Evolutionary conservation across 2,329 filamentous ascomycete genomes (phyloP), one percentile per base, ranked within the genome.

Genomic region (Cadophora malorum): DNA sequence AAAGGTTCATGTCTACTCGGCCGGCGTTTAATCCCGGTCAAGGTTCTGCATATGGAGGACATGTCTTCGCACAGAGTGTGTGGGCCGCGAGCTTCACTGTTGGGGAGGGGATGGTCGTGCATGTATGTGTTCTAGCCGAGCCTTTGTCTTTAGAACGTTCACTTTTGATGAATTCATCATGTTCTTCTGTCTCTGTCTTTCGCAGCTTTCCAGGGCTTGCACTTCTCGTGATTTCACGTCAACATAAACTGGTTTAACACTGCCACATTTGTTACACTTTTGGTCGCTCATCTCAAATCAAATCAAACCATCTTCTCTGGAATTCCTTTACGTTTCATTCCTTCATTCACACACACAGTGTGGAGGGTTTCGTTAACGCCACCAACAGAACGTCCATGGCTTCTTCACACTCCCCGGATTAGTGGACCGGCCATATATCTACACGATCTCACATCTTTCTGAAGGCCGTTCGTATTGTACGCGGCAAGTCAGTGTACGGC

Each of bases 391-490:
- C 9, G 84, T 88, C 25, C 83, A 87, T 72, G 86, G 85, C 9
- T 85, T 82, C 72, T 88, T 88, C 73, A 84, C 84, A 2, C 80
- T 82, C 25, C 78, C 79, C 0, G 86, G 83, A 5, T 74, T 79
- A 4, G 67, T 74, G 1, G 83, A 86, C 68, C 81, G 85, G 1
- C 85, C 86, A 1, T 87, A 85, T 71, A 75, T 88, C 63, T 86
- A 86, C 74, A 79, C 81, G 28, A 83, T 86, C 2, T 79, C 80
- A 2, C 76, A 79, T 4, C 70, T 86, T 2, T 78, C 81, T 28
- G 78, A 81, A 2, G 83, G 83, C 12, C 80, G 82, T 38, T 81
- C 81, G 9, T 86, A 87, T 69, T 79, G 79, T 55, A 86, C 85
- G 19, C 76, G 83, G 6, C 77, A 83, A 1, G 83, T 88, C 49